Conservation (phyloP, 2,329 filamentous ascomycete genomes). For the Stylonectria norvegica region DNA sequence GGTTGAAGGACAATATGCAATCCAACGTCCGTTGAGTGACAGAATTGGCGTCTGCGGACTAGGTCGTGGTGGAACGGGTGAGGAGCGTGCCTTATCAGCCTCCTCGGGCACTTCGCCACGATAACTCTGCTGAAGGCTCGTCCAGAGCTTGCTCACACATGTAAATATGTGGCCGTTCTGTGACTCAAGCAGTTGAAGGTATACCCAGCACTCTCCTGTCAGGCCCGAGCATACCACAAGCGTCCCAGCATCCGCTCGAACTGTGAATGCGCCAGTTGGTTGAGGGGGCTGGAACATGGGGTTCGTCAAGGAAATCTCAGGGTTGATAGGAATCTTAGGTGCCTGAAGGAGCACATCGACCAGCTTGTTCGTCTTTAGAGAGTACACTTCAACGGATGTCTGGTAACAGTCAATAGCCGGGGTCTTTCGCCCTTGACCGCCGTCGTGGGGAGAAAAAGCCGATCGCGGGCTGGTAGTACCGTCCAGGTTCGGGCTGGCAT, state of each 20-base stretch:
- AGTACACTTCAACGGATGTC: constrained; percentile 86
- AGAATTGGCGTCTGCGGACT: constrained; percentile 61
- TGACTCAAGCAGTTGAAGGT: constrained; percentile 45
- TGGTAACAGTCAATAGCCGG: constrained; percentile 64
- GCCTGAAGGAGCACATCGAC: constrained; percentile 72
- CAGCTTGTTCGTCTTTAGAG: constrained; percentile 68
- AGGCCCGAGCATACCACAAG: constrained; percentile 73
- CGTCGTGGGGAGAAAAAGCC: constrained; percentile 37
- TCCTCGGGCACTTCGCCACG: constrained; percentile 49
- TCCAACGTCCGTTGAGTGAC: constrained; percentile 68
- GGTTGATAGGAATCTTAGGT: constrained; percentile 57
- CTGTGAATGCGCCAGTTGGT: constrained; percentile 67
- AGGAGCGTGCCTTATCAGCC: constrained; percentile 37
- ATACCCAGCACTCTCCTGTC: constrained; percentile 87
- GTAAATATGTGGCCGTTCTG: constrained; percentile 47
- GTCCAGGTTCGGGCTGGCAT: constrained; percentile 40
- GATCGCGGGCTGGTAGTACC: constrained; percentile 41
- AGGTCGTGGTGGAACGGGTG: constrained; percentile 37
- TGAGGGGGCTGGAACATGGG: constrained; percentile 65
- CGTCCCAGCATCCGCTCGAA: constrained; percentile 70
- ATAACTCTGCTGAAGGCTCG: constrained; percentile 65
- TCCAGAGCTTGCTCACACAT: constrained; percentile 91
- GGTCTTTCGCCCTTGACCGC: constrained; percentile 32
- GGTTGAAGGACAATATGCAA: constrained; percentile 72
- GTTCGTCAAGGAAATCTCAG: constrained; percentile 54